phyloP scores from a whole-genome alignment of 441 rosid species.

The Melastoma candidum region DNA sequence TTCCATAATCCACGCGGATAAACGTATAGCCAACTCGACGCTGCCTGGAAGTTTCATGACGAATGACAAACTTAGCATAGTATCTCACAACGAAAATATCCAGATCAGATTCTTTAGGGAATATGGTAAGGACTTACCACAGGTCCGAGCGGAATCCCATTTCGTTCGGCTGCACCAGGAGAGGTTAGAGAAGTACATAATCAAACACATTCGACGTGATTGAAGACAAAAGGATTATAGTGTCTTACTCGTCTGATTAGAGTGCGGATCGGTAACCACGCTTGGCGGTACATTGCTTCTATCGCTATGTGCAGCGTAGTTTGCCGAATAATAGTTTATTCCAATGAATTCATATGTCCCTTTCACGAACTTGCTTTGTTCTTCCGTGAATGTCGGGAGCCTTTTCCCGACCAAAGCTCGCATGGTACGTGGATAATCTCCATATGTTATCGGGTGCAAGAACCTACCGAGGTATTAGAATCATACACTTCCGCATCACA shows the following conservation, averaged over 20 bases:
- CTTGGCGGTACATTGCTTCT: too few species aligned
- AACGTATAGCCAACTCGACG: too few species aligned
- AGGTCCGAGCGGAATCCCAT: too few species aligned
- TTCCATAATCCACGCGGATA: too few species aligned
- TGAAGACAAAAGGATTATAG: too few species aligned
- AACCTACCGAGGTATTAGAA: neutral
- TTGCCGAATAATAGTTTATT: constrained; percentile 2
- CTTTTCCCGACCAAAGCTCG: constrained; percentile 6
- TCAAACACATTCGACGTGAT: too few species aligned
- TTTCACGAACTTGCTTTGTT: neutral
- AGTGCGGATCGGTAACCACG: too few species aligned
- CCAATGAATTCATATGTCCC: constrained; percentile 11
- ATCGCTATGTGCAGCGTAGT: neutral
- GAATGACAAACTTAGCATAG: too few species aligned
- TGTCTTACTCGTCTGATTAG: too few species aligned
- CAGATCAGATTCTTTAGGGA: neutral
- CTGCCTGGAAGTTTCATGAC: neutral
- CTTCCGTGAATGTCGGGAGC: constrained; percentile 4
- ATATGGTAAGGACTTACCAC: neutral
- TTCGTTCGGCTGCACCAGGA: too few species aligned
- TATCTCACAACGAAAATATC: neutral
- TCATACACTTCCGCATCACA: too few species aligned
- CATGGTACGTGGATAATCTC: constrained; percentile 7
- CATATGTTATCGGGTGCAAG: constrained; percentile 1
- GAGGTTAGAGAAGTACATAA: too few species aligned